Evolutionary conservation across 78 protist species (phyloP).

Genomic region (Parvularia atlantis): DNA sequence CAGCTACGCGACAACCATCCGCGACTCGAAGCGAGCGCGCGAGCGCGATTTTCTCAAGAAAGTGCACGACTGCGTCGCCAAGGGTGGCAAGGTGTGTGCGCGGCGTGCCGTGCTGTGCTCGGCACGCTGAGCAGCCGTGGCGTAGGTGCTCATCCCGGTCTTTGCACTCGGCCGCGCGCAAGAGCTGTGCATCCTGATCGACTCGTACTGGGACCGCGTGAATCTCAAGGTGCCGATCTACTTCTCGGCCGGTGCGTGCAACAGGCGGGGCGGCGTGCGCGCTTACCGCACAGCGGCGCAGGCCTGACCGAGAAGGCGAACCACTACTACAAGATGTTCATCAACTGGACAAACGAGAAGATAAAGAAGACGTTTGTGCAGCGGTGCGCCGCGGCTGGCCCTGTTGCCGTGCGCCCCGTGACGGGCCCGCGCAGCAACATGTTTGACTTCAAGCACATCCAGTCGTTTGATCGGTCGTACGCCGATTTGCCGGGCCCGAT

Average conservation of each 20-base stretch:
- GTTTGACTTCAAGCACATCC: slow-evolving; percentile 68
- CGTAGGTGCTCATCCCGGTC: slow-evolving; percentile 88
- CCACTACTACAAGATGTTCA: slow-evolving; percentile 72
- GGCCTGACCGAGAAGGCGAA: slow-evolving; percentile 46
- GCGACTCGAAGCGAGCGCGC: slow-evolving; percentile 80
- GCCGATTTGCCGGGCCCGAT: slow-evolving; percentile 41
- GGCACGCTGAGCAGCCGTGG: neutral
- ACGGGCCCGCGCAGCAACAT: slow-evolving; percentile 44
- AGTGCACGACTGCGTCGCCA: slow-evolving; percentile 64
- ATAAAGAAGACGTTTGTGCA: slow-evolving; percentile 71
- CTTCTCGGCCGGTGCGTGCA: slow-evolving; percentile 57
- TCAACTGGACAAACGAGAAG: slow-evolving; percentile 85
- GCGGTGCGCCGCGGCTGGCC: slow-evolving; percentile 55
- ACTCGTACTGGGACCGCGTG: slow-evolving; percentile 85
- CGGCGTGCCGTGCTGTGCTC: neutral
- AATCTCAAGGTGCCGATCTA: slow-evolving; percentile 78
- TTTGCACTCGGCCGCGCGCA: slow-evolving; percentile 97
- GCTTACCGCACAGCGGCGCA: too few relatives aligned
- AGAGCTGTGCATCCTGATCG: slow-evolving; percentile 88
- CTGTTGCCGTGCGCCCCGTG: slow-evolving; percentile 52
- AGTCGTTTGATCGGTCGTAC: slow-evolving; percentile 41
- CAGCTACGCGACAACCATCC: slow-evolving; percentile 76
- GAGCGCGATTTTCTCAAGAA: slow-evolving; percentile 84
- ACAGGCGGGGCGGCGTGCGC: slow-evolving; percentile 48
- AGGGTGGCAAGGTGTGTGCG: slow-evolving; percentile 43